These are phyloP conservation scores for Hanseniaspora uvarum DNA, from an alignment of 1,139 yeast species.

Conservation along the genomic window DNA sequence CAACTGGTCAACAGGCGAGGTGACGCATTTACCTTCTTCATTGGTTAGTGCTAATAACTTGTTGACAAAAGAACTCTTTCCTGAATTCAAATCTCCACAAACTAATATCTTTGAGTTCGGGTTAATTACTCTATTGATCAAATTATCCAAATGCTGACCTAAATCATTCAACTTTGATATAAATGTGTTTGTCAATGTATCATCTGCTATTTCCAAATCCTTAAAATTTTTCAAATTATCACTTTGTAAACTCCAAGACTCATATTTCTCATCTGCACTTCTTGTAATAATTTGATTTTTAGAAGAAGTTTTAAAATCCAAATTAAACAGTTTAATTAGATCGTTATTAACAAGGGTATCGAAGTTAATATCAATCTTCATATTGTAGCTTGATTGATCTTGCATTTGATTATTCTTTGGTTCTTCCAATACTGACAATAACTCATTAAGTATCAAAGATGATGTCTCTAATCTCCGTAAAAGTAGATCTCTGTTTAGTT, in stretches of 20 bases:
- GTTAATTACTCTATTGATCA: slow-evolving; percentile 79
- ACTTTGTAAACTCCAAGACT: not conserved
- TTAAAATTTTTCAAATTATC: slow-evolving; percentile 8
- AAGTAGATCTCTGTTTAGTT: slow-evolving; percentile 13
- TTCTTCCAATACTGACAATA: not conserved
- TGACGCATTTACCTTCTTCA: slow-evolving; percentile 28
- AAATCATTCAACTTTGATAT: slow-evolving; percentile 31
- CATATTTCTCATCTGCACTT: not conserved
- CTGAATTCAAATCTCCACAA: slow-evolving; percentile 95
- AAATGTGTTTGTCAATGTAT: slow-evolving; percentile 23
- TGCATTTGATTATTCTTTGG: not conserved
- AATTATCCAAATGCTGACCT: slow-evolving; percentile 56
- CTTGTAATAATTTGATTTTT: slow-evolving; percentile 1
- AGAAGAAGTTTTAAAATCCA: slow-evolving; percentile 8
- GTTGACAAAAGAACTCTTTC: slow-evolving; percentile 92
- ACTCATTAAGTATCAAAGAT: not conserved
- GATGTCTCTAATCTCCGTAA: slow-evolving; percentile 3
- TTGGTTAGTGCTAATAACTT: slow-evolving; percentile 69
- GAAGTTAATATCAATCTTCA: slow-evolving; percentile 4
- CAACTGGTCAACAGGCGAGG: slow-evolving; percentile 81
- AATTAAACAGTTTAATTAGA: not conserved
- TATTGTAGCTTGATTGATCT: not conserved
- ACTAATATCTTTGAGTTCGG: slow-evolving; percentile 88
- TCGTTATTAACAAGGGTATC: slow-evolving; percentile 11
- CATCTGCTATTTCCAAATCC: slow-evolving; percentile 13